These are phyloP conservation scores for Aspergillus sp. DNA, from an alignment of 2,329 filamentous ascomycete species.

Conservation along the genomic window DNA sequence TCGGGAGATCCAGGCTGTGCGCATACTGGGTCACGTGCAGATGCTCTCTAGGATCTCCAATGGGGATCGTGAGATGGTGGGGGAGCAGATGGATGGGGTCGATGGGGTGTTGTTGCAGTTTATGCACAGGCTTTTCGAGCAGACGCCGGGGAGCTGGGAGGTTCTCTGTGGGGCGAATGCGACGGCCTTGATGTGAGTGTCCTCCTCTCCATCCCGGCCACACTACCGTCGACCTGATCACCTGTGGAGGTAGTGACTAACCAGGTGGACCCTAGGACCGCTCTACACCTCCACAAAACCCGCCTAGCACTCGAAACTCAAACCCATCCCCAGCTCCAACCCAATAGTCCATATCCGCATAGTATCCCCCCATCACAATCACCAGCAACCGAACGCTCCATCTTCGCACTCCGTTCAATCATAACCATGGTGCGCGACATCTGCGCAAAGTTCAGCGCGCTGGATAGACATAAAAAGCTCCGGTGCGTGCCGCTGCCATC, in stretches of 20 bases:
- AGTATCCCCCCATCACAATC: not conserved
- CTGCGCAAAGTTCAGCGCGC: constrained; percentile 10
- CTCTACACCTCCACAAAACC: not conserved
- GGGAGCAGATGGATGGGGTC: not conserved
- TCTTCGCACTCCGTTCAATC: not conserved
- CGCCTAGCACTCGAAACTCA: not conserved
- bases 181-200: constrained; percentile 1
- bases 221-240: too few species aligned
- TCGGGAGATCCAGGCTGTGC: constrained; percentile 8
- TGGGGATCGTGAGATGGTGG: not conserved
- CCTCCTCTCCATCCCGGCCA: too few species aligned
- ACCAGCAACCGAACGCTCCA: not conserved
- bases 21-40: constrained; percentile 12
- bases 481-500: constrained; percentile 14
- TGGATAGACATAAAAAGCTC: not conserved
- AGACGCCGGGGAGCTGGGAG: constrained; percentile 7
- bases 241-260: too few species aligned
- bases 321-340: not conserved
- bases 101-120: not conserved
- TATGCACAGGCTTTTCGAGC: constrained; percentile 1
- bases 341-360: too few species aligned
- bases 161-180: constrained; percentile 10
- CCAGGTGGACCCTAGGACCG: not conserved
- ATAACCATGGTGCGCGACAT: constrained; percentile 17
- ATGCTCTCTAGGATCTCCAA: not conserved